Percentiles rank a stretch among this genome's conserved stretches.
These are phyloP conservation scores for Mycosphaerella sp. DNA, from an alignment of 2,329 filamentous ascomycete genomes.

Conservation along the genomic window DNA sequence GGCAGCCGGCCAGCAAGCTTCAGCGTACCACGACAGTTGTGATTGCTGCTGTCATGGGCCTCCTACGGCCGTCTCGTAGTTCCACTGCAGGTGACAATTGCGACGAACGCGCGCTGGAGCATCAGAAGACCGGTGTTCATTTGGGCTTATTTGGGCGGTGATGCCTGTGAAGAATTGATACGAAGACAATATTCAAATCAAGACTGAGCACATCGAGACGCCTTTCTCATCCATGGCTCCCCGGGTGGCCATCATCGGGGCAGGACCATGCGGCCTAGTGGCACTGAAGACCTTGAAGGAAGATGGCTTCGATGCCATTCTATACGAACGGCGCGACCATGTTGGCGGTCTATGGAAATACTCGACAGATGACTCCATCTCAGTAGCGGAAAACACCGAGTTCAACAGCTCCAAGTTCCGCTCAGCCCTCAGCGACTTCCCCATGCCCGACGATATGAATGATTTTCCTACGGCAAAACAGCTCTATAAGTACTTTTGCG, in stretches of 20 bases:
- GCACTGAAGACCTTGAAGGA: slow-evolving; percentile 37
- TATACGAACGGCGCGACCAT: slow-evolving; percentile 36
- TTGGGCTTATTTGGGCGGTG: no score
- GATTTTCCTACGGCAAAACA: slow-evolving; percentile 10
- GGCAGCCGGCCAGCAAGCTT: not conserved
- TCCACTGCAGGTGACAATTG: not conserved
- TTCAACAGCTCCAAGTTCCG: slow-evolving; percentile 10
- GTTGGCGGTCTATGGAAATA: slow-evolving; percentile 43
- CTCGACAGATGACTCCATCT: slow-evolving; percentile 11
- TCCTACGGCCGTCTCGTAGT: not conserved
- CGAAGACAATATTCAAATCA: not conserved
- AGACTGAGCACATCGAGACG: not conserved
- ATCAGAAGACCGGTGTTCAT: no score
- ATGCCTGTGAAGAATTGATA: not conserved
- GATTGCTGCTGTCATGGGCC: not conserved
- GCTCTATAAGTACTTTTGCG: slow-evolving; percentile 2
- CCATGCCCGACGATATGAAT: slow-evolving; percentile 8
- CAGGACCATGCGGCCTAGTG: slow-evolving; percentile 12
- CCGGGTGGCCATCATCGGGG: slow-evolving; percentile 4
- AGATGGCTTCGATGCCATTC: slow-evolving; percentile 39
- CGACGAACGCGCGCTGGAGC: no score
- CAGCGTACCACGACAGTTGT: not conserved
- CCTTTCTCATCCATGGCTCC: not conserved
- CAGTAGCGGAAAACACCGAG: slow-evolving; percentile 10
- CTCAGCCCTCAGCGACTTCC: slow-evolving; percentile 11